Conservation (phyloP, 306 rosid genomes). For the Corylus avellana region DNA sequence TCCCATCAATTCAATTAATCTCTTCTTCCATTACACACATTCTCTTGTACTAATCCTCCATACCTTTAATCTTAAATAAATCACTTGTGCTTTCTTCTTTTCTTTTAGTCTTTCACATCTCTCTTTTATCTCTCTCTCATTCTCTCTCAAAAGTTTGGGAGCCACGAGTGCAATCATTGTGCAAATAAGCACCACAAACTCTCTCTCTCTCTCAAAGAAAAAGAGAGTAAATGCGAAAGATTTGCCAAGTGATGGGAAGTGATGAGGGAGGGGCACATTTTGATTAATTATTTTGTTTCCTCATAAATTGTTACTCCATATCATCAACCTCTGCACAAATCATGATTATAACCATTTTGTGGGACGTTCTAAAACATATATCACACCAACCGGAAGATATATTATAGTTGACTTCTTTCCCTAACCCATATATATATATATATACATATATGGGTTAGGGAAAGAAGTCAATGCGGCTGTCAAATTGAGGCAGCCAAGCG, state of each 20-base stretch:
- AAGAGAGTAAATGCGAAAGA: conserved; percentile 2
- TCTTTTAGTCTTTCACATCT: conserved; percentile 29
- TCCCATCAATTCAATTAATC: conserved; percentile 32
- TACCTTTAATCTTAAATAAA: conserved; percentile 35
- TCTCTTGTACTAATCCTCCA: conserved; percentile 40
- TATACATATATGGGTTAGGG: no score
- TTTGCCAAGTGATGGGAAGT: conserved; percentile 29
- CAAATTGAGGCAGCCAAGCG: no score
- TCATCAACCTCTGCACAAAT: not conserved
- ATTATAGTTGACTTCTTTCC: not conserved
- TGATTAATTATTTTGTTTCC: conserved; percentile 21
- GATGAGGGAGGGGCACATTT: conserved; percentile 7
- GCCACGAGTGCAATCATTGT: conserved; percentile 92
- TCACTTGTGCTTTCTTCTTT: conserved; percentile 36
- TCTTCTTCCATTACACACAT: conserved; percentile 26
- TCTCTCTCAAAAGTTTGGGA: conserved; percentile 56
- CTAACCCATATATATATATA: no score
- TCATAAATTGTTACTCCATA: not conserved
- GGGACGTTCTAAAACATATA: not conserved
- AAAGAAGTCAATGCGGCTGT: no score
- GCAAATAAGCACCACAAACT: conserved; percentile 60
- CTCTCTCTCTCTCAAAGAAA: conserved; percentile 23
- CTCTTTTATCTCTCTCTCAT: conserved; percentile 30
- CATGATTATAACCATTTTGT: not conserved
- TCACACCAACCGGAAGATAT: not conserved